These are phyloP conservation scores for Barnettozyma sp. DNA, from an alignment of 805 yeast species.

Conservation along the genomic window DNA sequence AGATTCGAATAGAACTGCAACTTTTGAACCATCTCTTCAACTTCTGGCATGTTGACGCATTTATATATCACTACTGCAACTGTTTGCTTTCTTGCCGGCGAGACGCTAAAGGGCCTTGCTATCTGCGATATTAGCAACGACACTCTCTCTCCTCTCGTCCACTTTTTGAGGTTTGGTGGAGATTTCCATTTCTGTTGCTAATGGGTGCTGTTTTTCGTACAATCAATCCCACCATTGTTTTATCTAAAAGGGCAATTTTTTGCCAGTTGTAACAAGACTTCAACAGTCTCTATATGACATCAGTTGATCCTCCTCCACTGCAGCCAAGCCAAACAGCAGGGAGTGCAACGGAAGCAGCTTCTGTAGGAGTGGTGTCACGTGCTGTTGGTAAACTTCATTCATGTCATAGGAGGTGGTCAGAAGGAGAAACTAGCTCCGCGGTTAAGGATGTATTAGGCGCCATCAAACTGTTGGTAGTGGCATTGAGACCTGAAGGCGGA, in stretches of 20 bases:
- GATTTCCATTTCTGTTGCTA: too few relatives aligned
- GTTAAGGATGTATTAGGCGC: background rate
- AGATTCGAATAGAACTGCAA: slow-evolving; percentile 5
- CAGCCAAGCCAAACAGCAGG: too few relatives aligned
- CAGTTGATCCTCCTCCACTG: too few relatives aligned
- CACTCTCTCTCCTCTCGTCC: too few relatives aligned
- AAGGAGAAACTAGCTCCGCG: background rate
- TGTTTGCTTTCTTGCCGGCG: too few relatives aligned
- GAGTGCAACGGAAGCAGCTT: too few relatives aligned
- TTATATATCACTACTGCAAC: too few relatives aligned
- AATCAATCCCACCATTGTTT: slow-evolving; percentile 9
- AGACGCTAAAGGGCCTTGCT: too few relatives aligned
- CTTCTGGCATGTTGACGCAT: background rate
- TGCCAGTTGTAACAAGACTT: background rate
- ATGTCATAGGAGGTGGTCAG: background rate
- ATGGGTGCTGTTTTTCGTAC: too few relatives aligned
- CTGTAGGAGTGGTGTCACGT: background rate
- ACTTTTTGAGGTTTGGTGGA: too few relatives aligned
- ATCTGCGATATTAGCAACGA: too few relatives aligned
- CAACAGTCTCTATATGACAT: too few relatives aligned
- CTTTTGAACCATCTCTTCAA: background rate
- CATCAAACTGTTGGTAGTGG: background rate
- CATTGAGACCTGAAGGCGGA: background rate
- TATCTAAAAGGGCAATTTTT: slow-evolving; percentile 3
- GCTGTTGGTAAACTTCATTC: background rate